Evolutionary conservation across 768 basidiomycete species (phyloP), one percentile per base, ranked within the genome.

Genomic region (Calocera cornea): DNA sequence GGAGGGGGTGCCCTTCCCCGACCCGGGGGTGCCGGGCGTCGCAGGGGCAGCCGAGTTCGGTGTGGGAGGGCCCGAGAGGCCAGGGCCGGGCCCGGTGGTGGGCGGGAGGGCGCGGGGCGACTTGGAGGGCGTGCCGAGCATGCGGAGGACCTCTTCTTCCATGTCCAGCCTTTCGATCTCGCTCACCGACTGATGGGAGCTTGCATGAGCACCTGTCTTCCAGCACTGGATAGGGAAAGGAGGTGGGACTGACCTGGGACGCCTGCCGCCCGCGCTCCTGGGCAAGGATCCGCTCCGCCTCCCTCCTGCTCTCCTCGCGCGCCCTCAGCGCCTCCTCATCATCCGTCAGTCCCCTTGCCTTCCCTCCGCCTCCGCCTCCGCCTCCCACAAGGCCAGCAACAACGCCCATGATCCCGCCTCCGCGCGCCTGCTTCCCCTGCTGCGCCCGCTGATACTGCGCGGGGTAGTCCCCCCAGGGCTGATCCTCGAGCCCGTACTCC

Each of bases 291-390:
- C 80, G 81, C 74, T 92, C 90, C 0, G 90, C 90, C 74, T 92
- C 89, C 41, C 84, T 80, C 68, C 91, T 79, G 70, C 87, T 88
- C 47, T 80, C 78, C 71, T 92, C 90, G 49, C 90, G 83, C 74
- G 92, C 90, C 31, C 84, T 79, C 68, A 87, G 83, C 10, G 89
- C 90, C 69, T 91, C 87, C 73, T 93, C 88, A 0, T 87, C 88
- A 72, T 91, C 89, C 1, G 86, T 83, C 1, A 69, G 10, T 14
- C 38, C 17, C 34, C 38, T n/a, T n/a, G n/a, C n/a, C n/a, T n/a
- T n/a, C n/a, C n/a, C n/a, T n/a, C n/a, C n/a, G n/a, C n/a, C n/a
- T n/a, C n/a, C n/a, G n/a, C n/a, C n/a, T n/a, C n/a, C 24, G 24
- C 54, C 54, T 29, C 14, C 22, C 2, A 60, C 54, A 16, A 29